Percentiles rank a stretch among this genome's conserved stretches.
Evolutionary conservation across 495 filamentous ascomycete species (phyloP).

Genomic region (Rhypophila decipiens): DNA sequence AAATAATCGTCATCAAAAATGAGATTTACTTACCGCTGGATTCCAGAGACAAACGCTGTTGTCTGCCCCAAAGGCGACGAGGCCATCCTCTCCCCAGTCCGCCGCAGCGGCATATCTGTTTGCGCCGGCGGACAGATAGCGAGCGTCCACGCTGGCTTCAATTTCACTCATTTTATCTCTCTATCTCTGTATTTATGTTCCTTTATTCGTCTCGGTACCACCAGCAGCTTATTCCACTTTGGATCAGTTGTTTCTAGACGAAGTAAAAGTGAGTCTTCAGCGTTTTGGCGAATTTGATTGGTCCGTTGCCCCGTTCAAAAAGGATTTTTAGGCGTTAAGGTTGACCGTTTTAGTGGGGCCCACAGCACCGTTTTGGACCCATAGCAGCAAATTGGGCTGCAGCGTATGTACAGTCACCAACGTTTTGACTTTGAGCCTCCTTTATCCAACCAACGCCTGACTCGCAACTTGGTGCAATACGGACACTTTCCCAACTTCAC

Average conservation of each 20-base stretch:
- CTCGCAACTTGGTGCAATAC: too few relatives aligned
- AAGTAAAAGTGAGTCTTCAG: neutral
- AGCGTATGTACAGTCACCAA: too few relatives aligned
- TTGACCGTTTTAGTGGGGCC: neutral
- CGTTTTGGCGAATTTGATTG: neutral
- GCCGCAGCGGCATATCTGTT: conserved; percentile 86
- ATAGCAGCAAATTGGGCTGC: too few relatives aligned
- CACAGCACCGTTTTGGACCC: too few relatives aligned
- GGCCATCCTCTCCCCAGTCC: conserved; percentile 73
- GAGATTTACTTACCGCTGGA: conserved; percentile 56
- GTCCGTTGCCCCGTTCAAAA: neutral
- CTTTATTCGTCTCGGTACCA: neutral
- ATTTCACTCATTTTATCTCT: conserved; percentile 18
- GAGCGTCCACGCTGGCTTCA: conserved; percentile 18
- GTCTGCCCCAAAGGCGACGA: conserved; percentile 86
- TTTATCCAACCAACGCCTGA: too few relatives aligned
- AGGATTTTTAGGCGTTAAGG: neutral
- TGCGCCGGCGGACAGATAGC: conserved; percentile 78
- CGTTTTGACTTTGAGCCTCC: too few relatives aligned
- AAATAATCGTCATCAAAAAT: neutral
- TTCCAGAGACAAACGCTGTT: conserved; percentile 85
- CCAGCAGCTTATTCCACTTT: neutral
- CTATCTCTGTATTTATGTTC: too few relatives aligned
- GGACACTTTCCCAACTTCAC: too few relatives aligned
- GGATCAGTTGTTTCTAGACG: neutral